A percentile compares a stretch with the other conserved stretches of the same genome.
Evolutionary conservation across 805 yeast genomes (phyloP).

Genomic region (Myxozyma geophila): DNA sequence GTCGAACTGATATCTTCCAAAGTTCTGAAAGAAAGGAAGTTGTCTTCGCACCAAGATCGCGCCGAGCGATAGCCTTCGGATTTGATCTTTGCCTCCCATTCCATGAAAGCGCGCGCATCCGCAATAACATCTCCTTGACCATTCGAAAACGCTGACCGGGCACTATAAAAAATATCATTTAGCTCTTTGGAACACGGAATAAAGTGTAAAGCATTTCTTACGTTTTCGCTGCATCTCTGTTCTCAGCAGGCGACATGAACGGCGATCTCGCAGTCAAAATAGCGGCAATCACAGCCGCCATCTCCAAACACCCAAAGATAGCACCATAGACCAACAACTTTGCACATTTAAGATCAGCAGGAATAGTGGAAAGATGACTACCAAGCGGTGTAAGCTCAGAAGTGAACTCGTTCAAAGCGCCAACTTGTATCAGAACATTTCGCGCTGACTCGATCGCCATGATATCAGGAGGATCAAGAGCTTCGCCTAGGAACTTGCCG

Average conservation of each 20-base stretch:
- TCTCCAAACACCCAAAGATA: conserved; percentile 78
- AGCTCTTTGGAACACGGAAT: neutral
- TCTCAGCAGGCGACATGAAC: conserved; percentile 64
- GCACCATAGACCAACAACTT: conserved; percentile 79
- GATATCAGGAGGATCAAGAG: conserved; percentile 79
- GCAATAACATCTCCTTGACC: conserved; percentile 80
- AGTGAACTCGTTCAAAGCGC: conserved; percentile 61
- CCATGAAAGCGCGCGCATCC: conserved; percentile 60
- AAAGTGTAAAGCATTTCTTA: conserved; percentile 40
- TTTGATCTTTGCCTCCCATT: conserved; percentile 49
- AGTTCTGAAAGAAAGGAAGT: conserved; percentile 64
- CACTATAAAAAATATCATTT: conserved; percentile 12
- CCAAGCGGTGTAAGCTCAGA: conserved; percentile 75
- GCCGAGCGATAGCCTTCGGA: conserved; percentile 9
- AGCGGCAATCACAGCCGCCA: conserved; percentile 80
- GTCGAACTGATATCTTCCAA: conserved; percentile 75
- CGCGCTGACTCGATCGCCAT: conserved; percentile 58
- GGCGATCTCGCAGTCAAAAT: conserved; percentile 75
- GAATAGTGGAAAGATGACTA: conserved; percentile 74
- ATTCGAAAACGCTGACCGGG: conserved; percentile 41
- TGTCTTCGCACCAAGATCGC: conserved; percentile 57
- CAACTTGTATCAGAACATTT: conserved; percentile 64
- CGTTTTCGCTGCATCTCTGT: conserved; percentile 64
- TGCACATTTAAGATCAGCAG: conserved; percentile 83
- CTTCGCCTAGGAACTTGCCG: conserved; percentile 66